Conservation (phyloP, 1,139 yeast genomes). For the Candida neerlandica region DNA sequence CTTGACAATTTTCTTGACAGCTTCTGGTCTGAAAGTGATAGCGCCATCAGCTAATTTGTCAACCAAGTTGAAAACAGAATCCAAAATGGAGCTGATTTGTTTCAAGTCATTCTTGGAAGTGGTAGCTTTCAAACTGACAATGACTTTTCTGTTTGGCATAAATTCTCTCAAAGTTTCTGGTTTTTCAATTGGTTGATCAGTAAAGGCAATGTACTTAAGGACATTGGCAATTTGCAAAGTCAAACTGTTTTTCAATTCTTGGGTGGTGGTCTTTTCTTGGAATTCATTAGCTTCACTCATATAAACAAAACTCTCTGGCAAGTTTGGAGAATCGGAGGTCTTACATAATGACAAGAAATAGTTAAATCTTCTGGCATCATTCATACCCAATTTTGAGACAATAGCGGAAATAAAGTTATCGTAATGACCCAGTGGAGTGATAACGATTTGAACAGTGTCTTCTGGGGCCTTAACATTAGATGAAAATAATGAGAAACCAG, state of each 20-base stretch:
- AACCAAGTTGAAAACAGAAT: constrained; percentile 53
- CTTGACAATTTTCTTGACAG: constrained; percentile 71
- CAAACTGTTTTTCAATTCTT: constrained; percentile 50
- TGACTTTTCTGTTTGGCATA: constrained; percentile 56
- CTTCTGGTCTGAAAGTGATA: constrained; percentile 61
- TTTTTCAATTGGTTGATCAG: constrained; percentile 75
- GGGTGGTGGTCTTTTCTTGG: constrained; percentile 62
- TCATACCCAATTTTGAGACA: constrained; percentile 86
- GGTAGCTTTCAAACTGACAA: constrained; percentile 54
- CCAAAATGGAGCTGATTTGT: constrained; percentile 50
- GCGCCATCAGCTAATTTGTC: constrained; percentile 54
- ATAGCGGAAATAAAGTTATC: constrained; percentile 78
- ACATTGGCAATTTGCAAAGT: constrained; percentile 55
- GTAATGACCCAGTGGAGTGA: constrained; percentile 60
- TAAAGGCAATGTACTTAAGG: constrained; percentile 70
- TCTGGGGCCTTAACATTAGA: constrained; percentile 51
- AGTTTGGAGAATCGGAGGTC: constrained; percentile 67
- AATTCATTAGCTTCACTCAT: constrained; percentile 89
- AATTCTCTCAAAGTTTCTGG: constrained; percentile 60
- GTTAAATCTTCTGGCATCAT: constrained; percentile 69
- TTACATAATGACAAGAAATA: constrained; percentile 85
- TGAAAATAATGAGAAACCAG: constrained; percentile 56
- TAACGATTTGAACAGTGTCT: constrained; percentile 63
- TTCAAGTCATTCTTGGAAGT: constrained; percentile 46
- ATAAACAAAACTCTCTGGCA: constrained; percentile 78